These are phyloP conservation scores for Hypomontagnella submonticulosa DNA, from an alignment of 495 filamentous ascomycete genomes.

Conservation along the genomic window DNA sequence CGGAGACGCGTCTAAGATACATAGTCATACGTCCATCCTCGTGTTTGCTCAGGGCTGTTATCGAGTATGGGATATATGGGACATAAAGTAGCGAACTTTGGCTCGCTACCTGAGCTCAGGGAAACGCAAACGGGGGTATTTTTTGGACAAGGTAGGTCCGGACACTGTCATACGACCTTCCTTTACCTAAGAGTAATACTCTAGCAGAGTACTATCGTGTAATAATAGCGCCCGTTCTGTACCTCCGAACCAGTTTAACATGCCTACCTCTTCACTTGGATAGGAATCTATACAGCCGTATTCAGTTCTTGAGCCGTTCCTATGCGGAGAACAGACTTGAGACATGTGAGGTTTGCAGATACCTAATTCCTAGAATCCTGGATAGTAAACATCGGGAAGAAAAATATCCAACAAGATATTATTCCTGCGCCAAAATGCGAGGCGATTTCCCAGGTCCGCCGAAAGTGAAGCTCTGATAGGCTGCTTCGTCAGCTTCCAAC, in stretches of 20 bases:
- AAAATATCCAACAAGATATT: not conserved
- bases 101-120: constrained; percentile 6
- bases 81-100: constrained; percentile 1
- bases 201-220: constrained; percentile 16
- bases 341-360: constrained; percentile 14
- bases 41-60: constrained; percentile 26
- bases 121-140: constrained; percentile 32
- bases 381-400: constrained; percentile 18
- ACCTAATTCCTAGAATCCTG: not conserved
- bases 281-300: constrained; percentile 12
- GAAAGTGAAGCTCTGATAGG: constrained; percentile 6
- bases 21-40: not conserved
- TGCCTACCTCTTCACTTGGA: constrained; percentile 1
- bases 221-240: constrained; percentile 18
- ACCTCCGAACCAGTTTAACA: constrained; percentile 7
- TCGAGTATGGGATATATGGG: constrained; percentile 10
- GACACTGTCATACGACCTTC: constrained; percentile 22
- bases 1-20: not conserved
- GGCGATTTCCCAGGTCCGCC: not conserved
- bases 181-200: constrained; percentile 16
- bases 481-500: constrained; percentile 23
- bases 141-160: constrained; percentile 1
- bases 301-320: constrained; percentile 8
- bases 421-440: not conserved
- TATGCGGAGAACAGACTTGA: constrained; percentile 21